Percentiles rank a stretch among this genome's conserved stretches.
Conservation (phyloP, 306 rosid species). For the Oemleria cerasiformis region DNA sequence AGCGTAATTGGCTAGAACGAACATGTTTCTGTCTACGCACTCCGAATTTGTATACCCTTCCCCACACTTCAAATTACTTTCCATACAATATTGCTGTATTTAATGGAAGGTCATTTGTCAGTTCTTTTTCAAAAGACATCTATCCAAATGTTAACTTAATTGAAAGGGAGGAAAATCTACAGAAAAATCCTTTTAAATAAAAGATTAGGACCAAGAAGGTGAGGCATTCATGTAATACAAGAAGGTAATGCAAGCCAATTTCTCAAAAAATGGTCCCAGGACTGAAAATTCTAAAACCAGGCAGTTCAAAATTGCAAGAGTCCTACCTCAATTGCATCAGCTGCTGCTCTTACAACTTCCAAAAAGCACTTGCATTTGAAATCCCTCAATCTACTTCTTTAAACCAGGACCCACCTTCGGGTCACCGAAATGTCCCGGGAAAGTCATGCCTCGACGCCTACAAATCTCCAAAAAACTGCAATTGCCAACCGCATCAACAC, state of each 20-base stretch:
- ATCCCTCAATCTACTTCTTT: not conserved
- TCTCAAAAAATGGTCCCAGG: not conserved
- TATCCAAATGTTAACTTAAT: not conserved
- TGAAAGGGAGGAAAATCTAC: not conserved
- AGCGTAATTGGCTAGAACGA: too few species aligned
- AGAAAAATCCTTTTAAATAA: not conserved
- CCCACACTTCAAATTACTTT: too few species aligned
- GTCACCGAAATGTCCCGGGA: constrained; percentile 39
- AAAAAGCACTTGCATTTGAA: not conserved
- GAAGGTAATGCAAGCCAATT: not conserved
- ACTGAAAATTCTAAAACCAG: too few species aligned
- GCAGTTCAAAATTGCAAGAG: not conserved
- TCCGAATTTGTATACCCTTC: too few species aligned
- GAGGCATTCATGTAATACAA: not conserved
- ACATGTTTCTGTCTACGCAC: too few species aligned
- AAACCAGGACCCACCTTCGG: not conserved
- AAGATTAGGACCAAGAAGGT: not conserved
- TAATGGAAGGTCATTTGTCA: not conserved
- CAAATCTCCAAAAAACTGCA: constrained; percentile 22
- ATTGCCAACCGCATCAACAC: not conserved
- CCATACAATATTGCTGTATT: too few species aligned
- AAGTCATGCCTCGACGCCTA: constrained; percentile 29
- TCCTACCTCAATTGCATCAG: not conserved
- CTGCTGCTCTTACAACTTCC: constrained; percentile 1
- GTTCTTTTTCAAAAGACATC: not conserved